Conservation (phyloP, 2,329 filamentous ascomycete species). For the Tolypocladium ovalisporum region DNA sequence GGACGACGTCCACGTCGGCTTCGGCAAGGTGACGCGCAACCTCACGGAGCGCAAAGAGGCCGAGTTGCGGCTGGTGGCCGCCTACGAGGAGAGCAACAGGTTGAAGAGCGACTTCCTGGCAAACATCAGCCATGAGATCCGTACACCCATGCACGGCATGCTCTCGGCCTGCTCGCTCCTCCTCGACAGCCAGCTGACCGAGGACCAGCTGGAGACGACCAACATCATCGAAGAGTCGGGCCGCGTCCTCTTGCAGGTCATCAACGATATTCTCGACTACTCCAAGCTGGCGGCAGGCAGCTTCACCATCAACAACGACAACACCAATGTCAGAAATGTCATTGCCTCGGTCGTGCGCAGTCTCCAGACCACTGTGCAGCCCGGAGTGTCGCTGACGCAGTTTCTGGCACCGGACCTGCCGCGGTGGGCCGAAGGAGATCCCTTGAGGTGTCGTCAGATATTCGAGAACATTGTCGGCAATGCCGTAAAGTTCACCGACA, state of each 20-base stretch:
- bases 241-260: conserved; percentile 45
- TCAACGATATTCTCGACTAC: conserved; percentile 58
- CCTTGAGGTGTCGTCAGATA: conserved; percentile 49
- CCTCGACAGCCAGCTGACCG: conserved; percentile 38
- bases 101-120: conserved; percentile 51
- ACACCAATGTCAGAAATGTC: conserved; percentile 34
- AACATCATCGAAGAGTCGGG: conserved; percentile 49
- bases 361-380: conserved; percentile 32
- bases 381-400: conserved; percentile 33
- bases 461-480: conserved; percentile 52
- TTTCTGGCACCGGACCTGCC: conserved; percentile 35
- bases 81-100: conserved; percentile 51
- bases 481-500: conserved; percentile 50
- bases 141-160: conserved; percentile 55
- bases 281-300: conserved; percentile 51
- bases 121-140: conserved; percentile 55
- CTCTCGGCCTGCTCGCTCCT: conserved; percentile 47
- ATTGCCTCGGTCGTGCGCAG: conserved; percentile 38
- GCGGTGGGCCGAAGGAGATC: conserved; percentile 40
- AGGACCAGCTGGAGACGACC: conserved; percentile 44
- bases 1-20: conserved; percentile 40
- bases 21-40: conserved; percentile 48
- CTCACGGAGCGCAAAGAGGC: conserved; percentile 43
- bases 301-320: conserved; percentile 43
- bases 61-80: conserved; percentile 42